These are phyloP conservation scores for Oryza officinalis DNA, from an alignment of 176 grass and related monocot genomes.

Conservation along the genomic window DNA sequence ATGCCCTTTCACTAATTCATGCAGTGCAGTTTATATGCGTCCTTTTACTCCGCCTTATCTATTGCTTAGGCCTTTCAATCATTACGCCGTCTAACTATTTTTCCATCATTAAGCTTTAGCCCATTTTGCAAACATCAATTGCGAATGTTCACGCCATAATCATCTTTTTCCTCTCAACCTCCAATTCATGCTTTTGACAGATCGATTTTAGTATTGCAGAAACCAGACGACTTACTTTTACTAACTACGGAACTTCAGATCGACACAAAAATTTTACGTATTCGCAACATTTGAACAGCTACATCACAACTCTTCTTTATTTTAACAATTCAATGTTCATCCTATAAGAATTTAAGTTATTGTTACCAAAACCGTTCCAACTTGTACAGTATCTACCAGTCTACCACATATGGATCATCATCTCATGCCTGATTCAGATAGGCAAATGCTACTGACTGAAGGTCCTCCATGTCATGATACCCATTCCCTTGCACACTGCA, in stretches of 20 bases:
- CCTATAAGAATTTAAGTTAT: conserved; percentile 24
- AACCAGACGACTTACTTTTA: not conserved
- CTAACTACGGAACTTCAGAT: conserved; percentile 11
- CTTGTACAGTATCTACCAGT: conserved; percentile 4
- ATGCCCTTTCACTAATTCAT: not conserved
- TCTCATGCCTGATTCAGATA: conserved; percentile 65
- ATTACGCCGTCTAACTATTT: not conserved
- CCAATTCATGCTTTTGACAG: not conserved
- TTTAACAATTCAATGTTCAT: conserved; percentile 17
- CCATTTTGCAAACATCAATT: not conserved
- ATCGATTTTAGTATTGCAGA: not conserved
- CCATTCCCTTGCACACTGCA: conserved; percentile 36
- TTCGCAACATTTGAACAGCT: not conserved
- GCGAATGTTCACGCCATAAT: not conserved
- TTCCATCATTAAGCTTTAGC: not conserved
- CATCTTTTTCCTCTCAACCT: not conserved
- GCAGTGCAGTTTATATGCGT: no score
- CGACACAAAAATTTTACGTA: not conserved
- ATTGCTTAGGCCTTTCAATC: not conserved
- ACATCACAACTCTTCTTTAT: conserved; percentile 27
- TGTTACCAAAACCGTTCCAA: conserved; percentile 30
- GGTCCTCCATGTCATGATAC: conserved; percentile 68
- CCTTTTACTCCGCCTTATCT: not conserved
- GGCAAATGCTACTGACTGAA: conserved; percentile 67
- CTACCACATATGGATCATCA: conserved; percentile 1